phyloP scores from a whole-genome alignment of 2,329 filamentous ascomycete genomes.

The Pyricularia sp. region DNA sequence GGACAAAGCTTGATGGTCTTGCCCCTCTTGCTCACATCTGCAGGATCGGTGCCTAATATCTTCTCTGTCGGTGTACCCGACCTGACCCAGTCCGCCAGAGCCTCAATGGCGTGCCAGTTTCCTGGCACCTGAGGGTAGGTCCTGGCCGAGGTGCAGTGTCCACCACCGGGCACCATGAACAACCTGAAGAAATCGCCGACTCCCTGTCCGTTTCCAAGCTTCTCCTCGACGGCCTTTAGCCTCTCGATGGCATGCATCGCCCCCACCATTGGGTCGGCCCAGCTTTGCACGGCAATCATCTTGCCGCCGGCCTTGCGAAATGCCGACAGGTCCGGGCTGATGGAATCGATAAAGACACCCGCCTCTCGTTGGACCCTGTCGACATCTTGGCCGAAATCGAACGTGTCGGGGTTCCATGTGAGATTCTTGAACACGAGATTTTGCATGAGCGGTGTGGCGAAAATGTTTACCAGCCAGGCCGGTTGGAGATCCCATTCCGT shows the following conservation, averaged over 20 bases:
- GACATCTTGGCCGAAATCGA: no score
- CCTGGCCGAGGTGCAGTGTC: not conserved
- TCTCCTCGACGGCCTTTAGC: not conserved
- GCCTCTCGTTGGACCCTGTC: no score
- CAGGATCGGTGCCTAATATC: not conserved
- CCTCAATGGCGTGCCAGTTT: not conserved
- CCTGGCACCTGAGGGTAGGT: not conserved
- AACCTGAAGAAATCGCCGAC: not conserved
- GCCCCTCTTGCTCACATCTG: not conserved
- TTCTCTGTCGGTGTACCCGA: not conserved
- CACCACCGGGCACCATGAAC: not conserved
- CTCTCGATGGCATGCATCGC: not conserved
- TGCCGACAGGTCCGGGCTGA: no score
- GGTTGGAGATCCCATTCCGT: not conserved
- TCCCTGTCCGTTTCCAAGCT: not conserved
- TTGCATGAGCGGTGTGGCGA: not conserved
- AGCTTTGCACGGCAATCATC: not conserved
- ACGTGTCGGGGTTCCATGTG: no score
- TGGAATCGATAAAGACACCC: no score
- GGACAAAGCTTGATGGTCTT: not conserved
- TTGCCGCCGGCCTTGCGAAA: no score
- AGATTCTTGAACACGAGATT: no score
- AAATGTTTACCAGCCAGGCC: not conserved
- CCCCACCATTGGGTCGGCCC: not conserved
- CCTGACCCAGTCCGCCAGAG: not conserved